Evolutionary conservation across 2,329 filamentous ascomycete genomes (phyloP), one percentile per base, ranked within the genome.

Genomic region (Botrytis sinoallii): DNA sequence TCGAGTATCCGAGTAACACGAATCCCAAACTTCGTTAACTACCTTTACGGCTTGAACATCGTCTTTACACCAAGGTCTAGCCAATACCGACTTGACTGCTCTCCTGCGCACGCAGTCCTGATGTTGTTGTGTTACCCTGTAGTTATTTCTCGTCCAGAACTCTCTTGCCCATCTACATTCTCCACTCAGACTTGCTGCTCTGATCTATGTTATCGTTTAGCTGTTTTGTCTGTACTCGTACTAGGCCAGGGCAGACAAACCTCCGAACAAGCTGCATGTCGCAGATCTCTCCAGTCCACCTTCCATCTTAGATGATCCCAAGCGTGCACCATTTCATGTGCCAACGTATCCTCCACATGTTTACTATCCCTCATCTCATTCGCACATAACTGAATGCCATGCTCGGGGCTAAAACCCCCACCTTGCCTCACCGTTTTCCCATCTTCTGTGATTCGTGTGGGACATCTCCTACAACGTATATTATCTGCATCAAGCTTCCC

Each of bases 11-110:
- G 89, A 86, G 82, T 97, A 99, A 83, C 96, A 99, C 79, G 94
- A 98, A 78, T 97, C 95, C 94, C 95, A 99, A n/a, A 99, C 96
- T 83, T 97, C 92, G 83, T 98, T 96, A 74, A 99, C 94, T 40
- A 97, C 91, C 84, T 92, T 93, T 70, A 90, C 88, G 6, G 96
- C 96, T 78, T 98, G 93, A 22, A 91, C 90, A 79, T 97, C 91
- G 82, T 97, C 93, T 82, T 93, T 93, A 81, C 95, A 96, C 65
- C 88, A 87, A 25, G 94, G 94, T 75, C 96, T 87, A 48, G 89
- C 90, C 85, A 90, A 88, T 78, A 99, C 89, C 35, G 93, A 97
- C 77, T 92, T 84, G 48, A 94, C 90, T 18, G 96, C 96, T 78
- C 96, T 87, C 80, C 89, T 85, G 75, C 94, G 88, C 70, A 99